Base-by-base conservation (phyloP, 805 yeast genomes). In the Wickerhamiella spandovensis region DNA sequence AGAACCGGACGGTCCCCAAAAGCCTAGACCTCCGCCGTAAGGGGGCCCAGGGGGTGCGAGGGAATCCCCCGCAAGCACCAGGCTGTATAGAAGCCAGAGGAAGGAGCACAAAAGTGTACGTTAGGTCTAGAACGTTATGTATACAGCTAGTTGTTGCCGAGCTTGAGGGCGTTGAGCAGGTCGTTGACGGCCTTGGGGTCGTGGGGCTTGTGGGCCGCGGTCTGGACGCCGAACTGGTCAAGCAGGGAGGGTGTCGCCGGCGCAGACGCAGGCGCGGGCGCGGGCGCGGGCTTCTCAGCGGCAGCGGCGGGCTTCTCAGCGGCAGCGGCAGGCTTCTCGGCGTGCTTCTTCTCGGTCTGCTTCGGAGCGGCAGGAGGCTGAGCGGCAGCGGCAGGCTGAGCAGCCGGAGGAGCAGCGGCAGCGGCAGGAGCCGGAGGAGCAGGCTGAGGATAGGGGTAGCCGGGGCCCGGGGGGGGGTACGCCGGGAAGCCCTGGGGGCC, bases 261-360 rank as follows among this genome's bases (percentile, higher is more conserved):
- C 25, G 43, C 43, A 28, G 39, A 48, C 8, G 52, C 50, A 37
- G 52, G 55, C 42, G 46, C 50, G 53, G 47, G n/a, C n/a, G n/a
- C n/a, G n/a, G n/a, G n/a, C n/a, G n/a, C n/a, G 53, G 44, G 43
- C 49, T 53, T 50, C 32, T 53, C 53, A 6, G 18, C 55, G 51
- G 28, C 48, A 54, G 46, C 39, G 12, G 22, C 38, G 24, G 49
- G 37, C 39, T 38, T 22, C 45, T 47, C 23, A 42, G 21, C 45
- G 15, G 52, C 52, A n/a, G 55, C 56, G 30, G 51, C 51, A 48
- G 67, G 64, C 15, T 64, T 60, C 6, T 51, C n/a, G n/a, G n/a
- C n/a, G n/a, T n/a, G n/a, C n/a, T n/a, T n/a, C n/a, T n/a, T n/a
- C n/a, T n/a, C n/a, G n/a, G n/a, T n/a, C n/a, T n/a, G n/a, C n/a